A percentile compares a stretch with the other conserved stretches of the same genome.
Evolutionary conservation across 129 eudicot species (phyloP).

Genomic region (Helianthus tuberosus): DNA sequence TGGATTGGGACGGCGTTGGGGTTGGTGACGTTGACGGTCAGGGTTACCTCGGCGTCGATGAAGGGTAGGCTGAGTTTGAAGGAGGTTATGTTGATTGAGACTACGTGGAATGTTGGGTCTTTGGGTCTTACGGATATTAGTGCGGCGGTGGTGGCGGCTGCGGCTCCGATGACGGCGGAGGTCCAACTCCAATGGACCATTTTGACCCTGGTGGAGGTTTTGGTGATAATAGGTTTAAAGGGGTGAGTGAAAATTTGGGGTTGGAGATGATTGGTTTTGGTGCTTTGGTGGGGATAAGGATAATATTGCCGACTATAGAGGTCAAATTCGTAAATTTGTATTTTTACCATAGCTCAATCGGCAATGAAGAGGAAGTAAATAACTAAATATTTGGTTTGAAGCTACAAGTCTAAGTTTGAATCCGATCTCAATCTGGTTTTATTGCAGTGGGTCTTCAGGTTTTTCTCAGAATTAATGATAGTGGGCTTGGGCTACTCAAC

Average conservation of each 20-base stretch:
- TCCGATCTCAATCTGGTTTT: no score
- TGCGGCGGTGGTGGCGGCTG: constrained; percentile 64
- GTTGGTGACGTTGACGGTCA: constrained; percentile 95
- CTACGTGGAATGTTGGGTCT: constrained; percentile 83
- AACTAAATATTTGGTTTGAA: no score
- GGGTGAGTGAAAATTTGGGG: not conserved
- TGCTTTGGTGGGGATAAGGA: not conserved
- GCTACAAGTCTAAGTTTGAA: no score
- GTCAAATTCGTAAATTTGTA: no score
- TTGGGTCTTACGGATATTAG: constrained; percentile 51
- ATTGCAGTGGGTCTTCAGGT: no score
- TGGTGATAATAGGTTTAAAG: no score
- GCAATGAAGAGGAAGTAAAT: no score
- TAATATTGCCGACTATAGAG: not conserved
- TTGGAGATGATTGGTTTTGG: not conserved
- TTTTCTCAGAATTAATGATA: no score
- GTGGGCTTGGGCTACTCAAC: no score
- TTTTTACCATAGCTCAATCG: no score
- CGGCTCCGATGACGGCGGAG: constrained; percentile 79
- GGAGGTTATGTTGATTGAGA: constrained; percentile 81
- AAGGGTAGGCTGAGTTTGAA: constrained; percentile 74
- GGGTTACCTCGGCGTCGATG: constrained; percentile 70
- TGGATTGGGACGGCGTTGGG: constrained; percentile 84
- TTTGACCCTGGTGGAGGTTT: constrained; percentile 21
- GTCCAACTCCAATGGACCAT: constrained; percentile 76